Evolutionary conservation across 371 early-diverging fungal species (phyloP).

Genomic region (Saksenaea vasiformis): DNA sequence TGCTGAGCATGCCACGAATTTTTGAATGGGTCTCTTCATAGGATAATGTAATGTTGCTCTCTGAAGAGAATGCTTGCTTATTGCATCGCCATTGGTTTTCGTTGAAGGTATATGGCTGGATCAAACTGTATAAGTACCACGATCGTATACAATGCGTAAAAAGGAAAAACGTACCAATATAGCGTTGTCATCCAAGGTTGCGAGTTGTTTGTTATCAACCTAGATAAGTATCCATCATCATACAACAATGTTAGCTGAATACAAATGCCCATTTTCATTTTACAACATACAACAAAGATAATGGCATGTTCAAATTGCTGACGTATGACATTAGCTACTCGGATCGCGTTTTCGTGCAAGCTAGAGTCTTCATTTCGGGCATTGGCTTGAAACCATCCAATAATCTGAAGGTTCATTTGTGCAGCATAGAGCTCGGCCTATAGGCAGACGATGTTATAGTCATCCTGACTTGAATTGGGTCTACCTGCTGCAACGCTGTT

Average conservation of each 20-base stretch:
- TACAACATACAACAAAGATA: conserved; percentile 38
- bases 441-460: background rate
- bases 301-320: conserved; percentile 36
- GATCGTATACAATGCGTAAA: background rate
- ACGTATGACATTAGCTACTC: conserved; percentile 55
- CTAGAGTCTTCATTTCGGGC: conserved; percentile 41
- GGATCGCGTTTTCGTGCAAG: conserved; percentile 52
- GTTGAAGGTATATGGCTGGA: conserved; percentile 43
- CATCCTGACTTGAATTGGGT: background rate
- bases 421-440: conserved; percentile 58
- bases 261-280: background rate
- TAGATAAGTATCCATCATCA: background rate
- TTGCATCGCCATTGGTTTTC: conserved; percentile 54
- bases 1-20: conserved; percentile 34
- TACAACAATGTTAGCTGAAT: background rate
- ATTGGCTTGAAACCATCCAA: conserved; percentile 69
- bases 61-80: conserved; percentile 39
- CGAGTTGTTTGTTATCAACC: conserved; percentile 39
- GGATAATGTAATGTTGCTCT: conserved; percentile 28
- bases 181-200: conserved; percentile 19
- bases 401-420: conserved; percentile 46
- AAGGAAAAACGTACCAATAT: conserved; percentile 27
- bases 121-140: background rate
- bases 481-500: conserved; percentile 76
- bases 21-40: conserved; percentile 38